Evolutionary conservation across 768 basidiomycete genomes (phyloP).

Genomic region (Rhizopogon salebrosus): DNA sequence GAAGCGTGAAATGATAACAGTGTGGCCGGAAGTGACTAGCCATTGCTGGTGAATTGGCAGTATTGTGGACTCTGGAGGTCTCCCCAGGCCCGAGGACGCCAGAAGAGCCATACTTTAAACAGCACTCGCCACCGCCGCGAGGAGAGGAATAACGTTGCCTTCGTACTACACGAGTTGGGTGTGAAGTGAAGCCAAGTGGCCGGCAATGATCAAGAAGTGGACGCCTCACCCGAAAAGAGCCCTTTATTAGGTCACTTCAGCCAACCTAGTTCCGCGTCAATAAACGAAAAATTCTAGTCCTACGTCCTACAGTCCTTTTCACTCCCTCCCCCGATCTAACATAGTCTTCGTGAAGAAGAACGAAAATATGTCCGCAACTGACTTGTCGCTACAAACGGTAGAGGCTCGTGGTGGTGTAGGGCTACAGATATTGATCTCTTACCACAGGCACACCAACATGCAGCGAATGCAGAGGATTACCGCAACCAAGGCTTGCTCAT

Average conservation of each 20-base stretch:
- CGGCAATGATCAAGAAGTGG: neutral
- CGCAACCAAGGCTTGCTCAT: constrained; percentile 62
- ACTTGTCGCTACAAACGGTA: constrained; percentile 51
- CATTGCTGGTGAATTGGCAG: neutral
- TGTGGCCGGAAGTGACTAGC: neutral
- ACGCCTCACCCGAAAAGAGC: constrained; percentile 11
- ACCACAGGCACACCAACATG: constrained; percentile 76
- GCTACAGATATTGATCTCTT: constrained; percentile 4
- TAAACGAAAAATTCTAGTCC: neutral
- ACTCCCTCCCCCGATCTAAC: neutral
- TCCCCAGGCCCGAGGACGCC: too few species aligned
- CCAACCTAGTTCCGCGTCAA: constrained; percentile 1
- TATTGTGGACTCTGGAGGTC: neutral
- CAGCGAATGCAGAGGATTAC: constrained; percentile 74
- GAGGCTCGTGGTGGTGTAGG: constrained; percentile 11
- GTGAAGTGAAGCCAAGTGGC: neutral
- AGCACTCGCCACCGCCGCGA: too few species aligned
- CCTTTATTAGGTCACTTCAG: constrained; percentile 12
- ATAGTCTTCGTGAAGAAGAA: neutral
- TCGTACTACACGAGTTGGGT: neutral
- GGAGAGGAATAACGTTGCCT: neutral
- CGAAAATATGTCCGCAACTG: constrained; percentile 29
- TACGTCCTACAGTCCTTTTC: neutral
- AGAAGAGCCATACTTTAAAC: too few species aligned
- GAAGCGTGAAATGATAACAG: too few species aligned